Base-by-base conservation (phyloP, 352 stramenopile species). In the Aphanomyces stellatus region DNA sequence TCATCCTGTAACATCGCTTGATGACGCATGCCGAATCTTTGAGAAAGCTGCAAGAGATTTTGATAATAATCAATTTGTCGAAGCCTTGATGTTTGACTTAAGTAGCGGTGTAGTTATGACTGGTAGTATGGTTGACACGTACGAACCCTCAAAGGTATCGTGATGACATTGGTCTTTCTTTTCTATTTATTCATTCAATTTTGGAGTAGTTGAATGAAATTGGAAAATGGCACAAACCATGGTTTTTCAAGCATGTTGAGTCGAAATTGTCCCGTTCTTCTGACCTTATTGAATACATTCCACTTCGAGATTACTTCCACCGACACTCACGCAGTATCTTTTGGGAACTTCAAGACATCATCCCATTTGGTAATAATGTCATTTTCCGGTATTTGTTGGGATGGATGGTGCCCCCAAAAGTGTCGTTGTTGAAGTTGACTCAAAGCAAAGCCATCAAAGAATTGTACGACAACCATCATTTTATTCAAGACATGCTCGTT, bases 231-330 rank as follows among this genome's bases (percentile, higher is more conserved):
- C 78, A 70, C 71, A 86, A 86, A 62, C 76, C 78, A 13, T 86
- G 69, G 65, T 86, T 78, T 67, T 84, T 81, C 69, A 79, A 78
- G 62, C 73, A 81, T 59, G 78, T 84, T n/a, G 71, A 81, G 66
- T 59, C 51, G 10, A 46, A 40, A n/a, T 67, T 67, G 17, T 11
- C 11, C 11, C 25, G 6, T 37, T 22, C 19, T 6, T 15, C 25
- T 7, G 25, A 53, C 2, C 1, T 13, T 28, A 53, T 71, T 11
- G 74, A 82, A 43, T 79, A 76, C 53, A 76, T 82, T 51, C 76
- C 76, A n/a, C 53, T 84, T 17, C 64, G 56, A 40, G 60, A 82
- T 68, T 84, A 78, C 42, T 82, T 77, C 34, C 76, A 84, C 66
- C 69, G 78, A 34, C 72, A 76, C 60, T 82, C 76, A 28, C 59